These are phyloP conservation scores for Arabidopsis thaliana DNA, from an alignment of 345 rosid genomes.

Conservation along the genomic window TAIR10.1 NC_003075.7:15881001-15881500, in stretches of 20 bases:
- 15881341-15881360: conserved; percentile 42
- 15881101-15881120: background rate
- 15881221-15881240: background rate
- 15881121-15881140: conserved; percentile 27
- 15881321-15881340: conserved; percentile 46
- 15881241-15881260: conserved; percentile 19
- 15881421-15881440: conserved; percentile 49
- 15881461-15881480: conserved; percentile 66
- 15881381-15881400: conserved; percentile 44
- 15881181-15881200: background rate
- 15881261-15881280: background rate
- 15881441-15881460: conserved; percentile 71
- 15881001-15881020: conserved; percentile 10
- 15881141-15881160: background rate
- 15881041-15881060: background rate
- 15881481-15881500: conserved; percentile 90
- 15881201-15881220: conserved; percentile 21
- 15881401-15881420: conserved; percentile 33
- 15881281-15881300: conserved; percentile 14
- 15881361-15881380: conserved; percentile 59
- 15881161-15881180: background rate
- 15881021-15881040: conserved; percentile 8
- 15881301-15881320: conserved; percentile 26
- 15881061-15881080: conserved; percentile 34
- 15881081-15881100: conserved; percentile 17